phyloP scores from a whole-genome alignment of 2,329 filamentous ascomycete species.

The Epichloe elymi region DNA sequence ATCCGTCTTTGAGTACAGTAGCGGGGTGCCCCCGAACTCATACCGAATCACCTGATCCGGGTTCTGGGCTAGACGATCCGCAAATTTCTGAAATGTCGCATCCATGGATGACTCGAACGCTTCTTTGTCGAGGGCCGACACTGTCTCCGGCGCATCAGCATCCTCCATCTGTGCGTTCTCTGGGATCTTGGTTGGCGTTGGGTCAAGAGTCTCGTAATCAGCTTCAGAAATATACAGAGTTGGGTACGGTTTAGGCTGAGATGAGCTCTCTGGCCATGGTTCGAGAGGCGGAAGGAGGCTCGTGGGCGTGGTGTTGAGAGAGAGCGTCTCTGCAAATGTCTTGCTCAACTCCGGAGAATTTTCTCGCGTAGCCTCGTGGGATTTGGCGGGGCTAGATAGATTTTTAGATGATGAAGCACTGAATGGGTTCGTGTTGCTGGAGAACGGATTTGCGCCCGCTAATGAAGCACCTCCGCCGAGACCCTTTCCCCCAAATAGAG shows the following conservation, averaged over 20 bases:
- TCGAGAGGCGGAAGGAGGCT: slow-evolving; percentile 32
- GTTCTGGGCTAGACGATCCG: slow-evolving; percentile 64
- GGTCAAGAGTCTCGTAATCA: slow-evolving; percentile 79
- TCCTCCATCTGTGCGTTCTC: slow-evolving; percentile 31
- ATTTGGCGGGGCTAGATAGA: slow-evolving; percentile 22
- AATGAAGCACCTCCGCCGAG: slow-evolving; percentile 19
- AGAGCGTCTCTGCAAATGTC: slow-evolving; percentile 63
- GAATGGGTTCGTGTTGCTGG: slow-evolving; percentile 33
- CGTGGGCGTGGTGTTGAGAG: slow-evolving; percentile 45
- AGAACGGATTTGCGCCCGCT: slow-evolving; percentile 45
- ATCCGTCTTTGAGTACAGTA: slow-evolving; percentile 74
- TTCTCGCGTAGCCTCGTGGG: slow-evolving; percentile 8
- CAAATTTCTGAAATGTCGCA: slow-evolving; percentile 67
- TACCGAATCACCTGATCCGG: slow-evolving; percentile 74
- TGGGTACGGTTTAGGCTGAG: slow-evolving; percentile 60
- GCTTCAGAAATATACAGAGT: slow-evolving; percentile 71
- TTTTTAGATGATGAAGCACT: slow-evolving; percentile 13
- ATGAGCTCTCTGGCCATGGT: slow-evolving; percentile 60
- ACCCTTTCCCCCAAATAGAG: slow-evolving; percentile 54
- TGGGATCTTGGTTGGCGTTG: slow-evolving; percentile 34
- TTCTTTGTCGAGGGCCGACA: slow-evolving; percentile 47
- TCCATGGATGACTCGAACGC: slow-evolving; percentile 65
- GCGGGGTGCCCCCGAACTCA: slow-evolving; percentile 57
- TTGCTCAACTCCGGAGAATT: slow-evolving; percentile 32
- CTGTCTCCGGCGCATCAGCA: slow-evolving; percentile 24